phyloP scores from a whole-genome alignment of 495 filamentous ascomycete species.

The Podospora bellae-mahoneyi region DNA sequence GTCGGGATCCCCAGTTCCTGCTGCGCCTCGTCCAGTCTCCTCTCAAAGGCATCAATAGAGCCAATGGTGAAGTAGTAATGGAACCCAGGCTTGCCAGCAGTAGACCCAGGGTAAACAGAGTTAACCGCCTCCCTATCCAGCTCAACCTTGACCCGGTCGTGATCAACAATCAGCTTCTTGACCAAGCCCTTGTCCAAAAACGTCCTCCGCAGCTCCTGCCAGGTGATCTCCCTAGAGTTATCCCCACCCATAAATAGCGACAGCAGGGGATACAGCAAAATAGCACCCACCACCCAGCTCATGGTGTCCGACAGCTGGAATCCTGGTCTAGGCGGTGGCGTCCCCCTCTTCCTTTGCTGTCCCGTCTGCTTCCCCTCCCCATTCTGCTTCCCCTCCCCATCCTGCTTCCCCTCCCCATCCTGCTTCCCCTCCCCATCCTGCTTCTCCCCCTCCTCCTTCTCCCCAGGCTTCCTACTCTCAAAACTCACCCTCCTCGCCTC shows the following conservation, averaged over 20 bases:
- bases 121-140: slow-evolving; percentile 77
- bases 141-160: slow-evolving; percentile 72
- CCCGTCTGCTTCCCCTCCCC: slow-evolving; percentile 15
- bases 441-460: slow-evolving; percentile 18
- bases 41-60: slow-evolving; percentile 89
- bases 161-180: slow-evolving; percentile 80
- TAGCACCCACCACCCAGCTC: slow-evolving; percentile 15
- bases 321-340: slow-evolving; percentile 3
- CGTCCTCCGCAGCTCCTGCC: slow-evolving; percentile 89
- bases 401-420: slow-evolving; percentile 29
- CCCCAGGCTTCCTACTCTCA: slow-evolving; percentile 11
- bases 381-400: slow-evolving; percentile 14
- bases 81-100: slow-evolving; percentile 64
- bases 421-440: slow-evolving; percentile 16
- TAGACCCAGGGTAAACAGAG: slow-evolving; percentile 77
- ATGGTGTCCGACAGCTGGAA: slow-evolving; percentile 15
- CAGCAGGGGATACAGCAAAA: slow-evolving; percentile 26
- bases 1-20: slow-evolving; percentile 78
- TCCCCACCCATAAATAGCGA: slow-evolving; percentile 22
- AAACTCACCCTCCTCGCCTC: slow-evolving; percentile 19
- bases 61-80: slow-evolving; percentile 94
- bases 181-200: slow-evolving; percentile 96
- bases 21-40: slow-evolving; percentile 81
- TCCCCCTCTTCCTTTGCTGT: slow-evolving; percentile 20
- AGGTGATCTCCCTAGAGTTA: slow-evolving; percentile 73